Evolutionary conservation across 306 rosid genomes (phyloP), one percentile per base, ranked within the genome.

Genomic region (Psophocarpus tetragonolobus): DNA sequence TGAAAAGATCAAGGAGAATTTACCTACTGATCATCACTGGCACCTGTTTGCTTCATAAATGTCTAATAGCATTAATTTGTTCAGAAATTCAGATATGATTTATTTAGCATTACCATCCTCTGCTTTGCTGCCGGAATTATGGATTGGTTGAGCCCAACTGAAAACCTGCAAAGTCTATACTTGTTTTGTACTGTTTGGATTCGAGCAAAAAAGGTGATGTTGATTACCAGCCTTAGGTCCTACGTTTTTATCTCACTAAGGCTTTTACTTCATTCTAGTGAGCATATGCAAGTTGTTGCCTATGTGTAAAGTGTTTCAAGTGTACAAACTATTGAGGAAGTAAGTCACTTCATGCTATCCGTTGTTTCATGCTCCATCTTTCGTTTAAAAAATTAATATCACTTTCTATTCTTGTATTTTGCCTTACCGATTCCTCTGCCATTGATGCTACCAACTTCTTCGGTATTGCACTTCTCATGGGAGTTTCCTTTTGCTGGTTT

Each of bases 1-100:
- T 50, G 99, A 96, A 82, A 92, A 84, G 91, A 75, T 87, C 39
- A 96, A 96, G 84, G 98, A 90, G 79, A 81, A 56, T 74, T 70
- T 86, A 38, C 93, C 88, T 8, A 12, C 94, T 10, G 99, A 96
- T 15, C 85, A 91, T 86, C 91, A 85, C 73, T 96, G 99, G 99
- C 76, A 79, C 81, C n/a, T 92, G 85, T 92, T 92, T 73, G 44
- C 84, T 21, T 33, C 91, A 4, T 92, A 86, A 77, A 80, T 66
- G 12, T 54, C 68, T 66, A 54, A 11, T 62, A 58, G 61, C 84
- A 71, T 30, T 61, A 39, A 63, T 51, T 21, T 60, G 82, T 50
- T 74, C 79, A 65, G 81, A 80, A 76, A 69, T 61, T 77, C 67
- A 58, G 69, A 32, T 78, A 32, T 78, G 76, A 76, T 82, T 73